Evolutionary conservation across 805 yeast species (phyloP), one percentile per base, ranked within the genome.

Genomic region (Sporopachydermia lactativora): DNA sequence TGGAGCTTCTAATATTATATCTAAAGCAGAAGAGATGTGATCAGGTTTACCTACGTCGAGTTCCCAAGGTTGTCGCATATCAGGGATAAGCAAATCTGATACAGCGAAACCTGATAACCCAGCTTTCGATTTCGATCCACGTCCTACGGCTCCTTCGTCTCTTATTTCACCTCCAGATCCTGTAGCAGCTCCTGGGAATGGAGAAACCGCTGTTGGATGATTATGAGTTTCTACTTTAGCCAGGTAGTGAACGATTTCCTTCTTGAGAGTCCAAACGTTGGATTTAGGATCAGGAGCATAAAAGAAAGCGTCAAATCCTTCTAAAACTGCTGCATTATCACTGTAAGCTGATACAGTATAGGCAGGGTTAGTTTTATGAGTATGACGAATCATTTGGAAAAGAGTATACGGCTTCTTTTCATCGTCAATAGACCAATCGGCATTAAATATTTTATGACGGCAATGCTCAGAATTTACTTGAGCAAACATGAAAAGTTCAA

Each of bases 141-240:
- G 77, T 47, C 99, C 99, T 17, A 92, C 95, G 19, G 99, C 98
- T 65, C 96, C 98, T 66, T 92, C 99, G 62, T 92, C 99, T 71
- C 99, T 83, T 54, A 92, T 92, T 64, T 92, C 99, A 67, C 99
- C 99, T 60, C 99, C 99, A 6, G 97, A 88, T 47, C 99, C 99
- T 11, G 99, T 92, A 36, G 99, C 95, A 19, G 99, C 99, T 61
- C 99, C 99, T 3, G 98, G 88, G 64, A 85, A 92, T 35, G 99
- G 99, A 17, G 97, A 89, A 3, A 92, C 96, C 1, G 98, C 98
- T 17, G 99, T 92, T 42, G 99, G 99, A 61, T 92, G 99, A 65
- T 92, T 92, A 61, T 92, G 99, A 17, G 99, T 92, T 64, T 92
- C 99, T 40, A 92, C 98, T 60, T 92, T 92, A 55, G 88, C 83